Conservation (phyloP, 768 basidiomycete genomes). For the Dentipellis sp. region DNA sequence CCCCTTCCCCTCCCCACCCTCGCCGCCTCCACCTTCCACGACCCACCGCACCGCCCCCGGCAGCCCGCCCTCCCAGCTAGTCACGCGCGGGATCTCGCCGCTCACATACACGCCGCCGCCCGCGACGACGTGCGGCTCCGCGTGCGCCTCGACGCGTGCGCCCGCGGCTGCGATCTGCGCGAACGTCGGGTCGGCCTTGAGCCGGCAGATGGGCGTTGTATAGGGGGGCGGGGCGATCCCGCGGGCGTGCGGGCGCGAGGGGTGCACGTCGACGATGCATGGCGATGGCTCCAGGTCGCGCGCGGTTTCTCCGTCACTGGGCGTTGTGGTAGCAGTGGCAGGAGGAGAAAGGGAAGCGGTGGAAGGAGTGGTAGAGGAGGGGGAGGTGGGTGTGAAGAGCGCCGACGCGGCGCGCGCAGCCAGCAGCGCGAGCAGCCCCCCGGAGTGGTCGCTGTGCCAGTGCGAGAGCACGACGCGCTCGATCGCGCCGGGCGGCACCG, state of each 20-base stretch:
- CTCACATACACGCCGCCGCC: conserved; percentile 64
- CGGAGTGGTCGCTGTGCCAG: conserved; percentile 47
- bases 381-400: not conserved
- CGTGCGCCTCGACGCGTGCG: conserved; percentile 46
- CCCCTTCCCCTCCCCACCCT: conserved; percentile 17
- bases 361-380: not conserved
- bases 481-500: conserved; percentile 42
- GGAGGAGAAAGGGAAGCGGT: not conserved
- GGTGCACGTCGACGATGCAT: conserved; percentile 67
- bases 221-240: conserved; percentile 62
- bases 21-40: too few species aligned
- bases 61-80: conserved; percentile 59
- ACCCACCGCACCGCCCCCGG: conserved; percentile 58
- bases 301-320: conserved; percentile 69
- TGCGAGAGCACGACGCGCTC: conserved; percentile 44
- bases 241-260: conserved; percentile 60
- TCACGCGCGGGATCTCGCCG: conserved; percentile 69
- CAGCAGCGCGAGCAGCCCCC: conserved; percentile 63
- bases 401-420: conserved; percentile 26
- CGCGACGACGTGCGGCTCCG: conserved; percentile 57
- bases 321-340: conserved; percentile 63
- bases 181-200: conserved; percentile 68
- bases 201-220: conserved; percentile 45
- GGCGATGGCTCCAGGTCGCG: not conserved
- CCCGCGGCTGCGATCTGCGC: conserved; percentile 47